Evolutionary conservation across 495 filamentous ascomycete species (phyloP).

Genomic region (Recurvomyces mirabilis): DNA sequence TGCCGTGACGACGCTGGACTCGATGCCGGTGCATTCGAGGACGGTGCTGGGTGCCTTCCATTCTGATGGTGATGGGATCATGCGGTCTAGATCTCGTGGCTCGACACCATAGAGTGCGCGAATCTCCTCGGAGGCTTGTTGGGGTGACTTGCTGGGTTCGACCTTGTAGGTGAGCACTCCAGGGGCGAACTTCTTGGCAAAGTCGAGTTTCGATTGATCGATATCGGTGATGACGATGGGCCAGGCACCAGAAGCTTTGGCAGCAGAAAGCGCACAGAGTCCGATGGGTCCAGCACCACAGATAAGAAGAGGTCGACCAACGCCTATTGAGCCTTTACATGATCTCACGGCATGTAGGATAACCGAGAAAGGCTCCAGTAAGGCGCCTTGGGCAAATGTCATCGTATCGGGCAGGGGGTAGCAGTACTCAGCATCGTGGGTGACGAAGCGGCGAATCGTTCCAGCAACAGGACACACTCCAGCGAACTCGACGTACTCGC

Average conservation of each 20-base stretch:
- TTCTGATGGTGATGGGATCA: neutral
- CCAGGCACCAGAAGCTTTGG: constrained; percentile 50
- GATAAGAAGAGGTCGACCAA: constrained; percentile 34
- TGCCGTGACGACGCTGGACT: constrained; percentile 48
- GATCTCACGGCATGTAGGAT: constrained; percentile 29
- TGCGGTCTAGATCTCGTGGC: neutral
- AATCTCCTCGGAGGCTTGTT: constrained; percentile 39
- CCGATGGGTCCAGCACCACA: constrained; percentile 43
- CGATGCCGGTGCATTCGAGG: constrained; percentile 53
- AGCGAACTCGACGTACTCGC: constrained; percentile 39
- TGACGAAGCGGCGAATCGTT: constrained; percentile 47
- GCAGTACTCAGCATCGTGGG: constrained; percentile 37
- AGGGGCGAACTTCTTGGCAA: constrained; percentile 49
- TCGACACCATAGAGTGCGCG: neutral
- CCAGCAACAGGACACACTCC: constrained; percentile 50
- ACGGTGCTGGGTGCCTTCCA: constrained; percentile 30
- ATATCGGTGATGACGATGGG: constrained; percentile 55
- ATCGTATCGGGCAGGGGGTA: constrained; percentile 39
- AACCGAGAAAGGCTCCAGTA: constrained; percentile 40
- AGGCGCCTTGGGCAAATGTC: constrained; percentile 37
- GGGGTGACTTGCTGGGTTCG: constrained; percentile 32
- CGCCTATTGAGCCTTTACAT: constrained; percentile 23
- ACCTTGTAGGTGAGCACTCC: constrained; percentile 44
- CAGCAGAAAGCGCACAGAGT: constrained; percentile 38
- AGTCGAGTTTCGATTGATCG: constrained; percentile 42